Conservation (phyloP, 2,329 filamentous ascomycete genomes). For the Escovopsis sp. region DNA sequence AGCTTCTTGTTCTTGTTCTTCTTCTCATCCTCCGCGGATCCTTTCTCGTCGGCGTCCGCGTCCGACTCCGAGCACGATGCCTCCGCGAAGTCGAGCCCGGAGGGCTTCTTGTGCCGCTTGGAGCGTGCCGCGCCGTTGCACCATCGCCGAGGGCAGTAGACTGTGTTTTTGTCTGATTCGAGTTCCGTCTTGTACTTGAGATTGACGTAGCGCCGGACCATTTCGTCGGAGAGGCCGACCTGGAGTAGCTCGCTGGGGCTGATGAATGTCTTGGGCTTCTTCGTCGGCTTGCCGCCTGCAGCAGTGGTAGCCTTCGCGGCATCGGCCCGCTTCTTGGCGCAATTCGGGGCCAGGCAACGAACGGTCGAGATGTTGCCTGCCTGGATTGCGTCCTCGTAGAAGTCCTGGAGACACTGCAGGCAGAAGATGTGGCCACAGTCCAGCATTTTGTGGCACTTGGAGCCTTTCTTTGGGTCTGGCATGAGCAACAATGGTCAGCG, state of each 20-base stretch:
- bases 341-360: constrained; percentile 66
- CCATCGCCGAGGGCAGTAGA: constrained; percentile 87
- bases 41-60: constrained; percentile 11
- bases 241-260: constrained; percentile 74
- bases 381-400: constrained; percentile 75
- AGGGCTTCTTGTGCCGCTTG: constrained; percentile 55
- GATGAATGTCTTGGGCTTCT: constrained; percentile 51
- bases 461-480: constrained; percentile 75
- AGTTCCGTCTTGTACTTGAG: constrained; percentile 87
- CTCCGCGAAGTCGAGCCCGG: constrained; percentile 46
- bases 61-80: constrained; percentile 37
- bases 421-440: constrained; percentile 90
- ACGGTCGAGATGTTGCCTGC: constrained; percentile 72
- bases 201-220: constrained; percentile 72
- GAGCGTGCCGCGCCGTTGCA: constrained; percentile 79
- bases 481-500: constrained; percentile 8
- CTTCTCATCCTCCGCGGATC: constrained; percentile 6
- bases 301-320: constrained; percentile 7
- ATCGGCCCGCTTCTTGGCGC: constrained; percentile 47
- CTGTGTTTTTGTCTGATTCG: constrained; percentile 78
- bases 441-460: constrained; percentile 63
- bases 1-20: constrained; percentile 8
- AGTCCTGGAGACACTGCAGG: constrained; percentile 70
- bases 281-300: constrained; percentile 11
- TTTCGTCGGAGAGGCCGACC: constrained; percentile 55